A percentile compares a stretch with the other conserved stretches of the same genome.
Conservation (phyloP, 2,329 filamentous ascomycete genomes). For the Clonostachys rhizophaga region DNA sequence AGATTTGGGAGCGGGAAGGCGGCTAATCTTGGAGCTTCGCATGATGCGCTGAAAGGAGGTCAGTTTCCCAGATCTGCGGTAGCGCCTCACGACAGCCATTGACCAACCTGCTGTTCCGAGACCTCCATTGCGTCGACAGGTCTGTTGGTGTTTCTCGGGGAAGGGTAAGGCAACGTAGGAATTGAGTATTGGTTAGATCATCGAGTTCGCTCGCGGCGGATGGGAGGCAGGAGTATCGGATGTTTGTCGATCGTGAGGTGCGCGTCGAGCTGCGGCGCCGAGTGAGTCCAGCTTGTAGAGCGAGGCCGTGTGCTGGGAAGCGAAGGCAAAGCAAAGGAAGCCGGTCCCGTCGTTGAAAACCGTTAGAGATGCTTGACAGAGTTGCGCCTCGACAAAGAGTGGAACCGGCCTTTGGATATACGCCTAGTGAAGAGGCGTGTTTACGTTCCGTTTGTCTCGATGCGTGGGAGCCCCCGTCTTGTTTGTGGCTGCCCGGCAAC, state of each 20-base stretch:
- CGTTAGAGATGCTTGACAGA: too few relatives aligned
- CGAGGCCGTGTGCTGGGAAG: too few relatives aligned
- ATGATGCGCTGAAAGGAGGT: conserved; percentile 10
- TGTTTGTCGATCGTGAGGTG: background rate
- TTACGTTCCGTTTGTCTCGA: too few relatives aligned
- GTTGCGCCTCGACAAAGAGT: too few relatives aligned
- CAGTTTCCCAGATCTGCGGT: background rate
- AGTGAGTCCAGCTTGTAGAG: too few relatives aligned
- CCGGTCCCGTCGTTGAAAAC: too few relatives aligned
- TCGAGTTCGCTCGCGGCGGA: background rate
- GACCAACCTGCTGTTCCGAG: conserved; percentile 25
- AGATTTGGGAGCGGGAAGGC: conserved; percentile 8
- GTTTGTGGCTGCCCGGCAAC: too few relatives aligned
- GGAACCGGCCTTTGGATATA: too few relatives aligned
- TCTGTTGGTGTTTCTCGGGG: background rate
- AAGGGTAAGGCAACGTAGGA: background rate
- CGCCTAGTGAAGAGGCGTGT: too few relatives aligned
- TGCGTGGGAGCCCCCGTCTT: too few relatives aligned
- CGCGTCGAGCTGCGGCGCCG: too few relatives aligned
- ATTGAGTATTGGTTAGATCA: background rate
- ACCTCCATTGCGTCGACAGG: conserved; percentile 22
- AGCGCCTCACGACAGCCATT: background rate
- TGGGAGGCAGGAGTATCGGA: background rate
- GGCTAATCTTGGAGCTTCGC: conserved; percentile 18
- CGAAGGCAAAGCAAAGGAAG: too few relatives aligned